Base-by-base conservation (phyloP, 768 basidiomycete species). In the Amanita pseudoporphyria region DNA sequence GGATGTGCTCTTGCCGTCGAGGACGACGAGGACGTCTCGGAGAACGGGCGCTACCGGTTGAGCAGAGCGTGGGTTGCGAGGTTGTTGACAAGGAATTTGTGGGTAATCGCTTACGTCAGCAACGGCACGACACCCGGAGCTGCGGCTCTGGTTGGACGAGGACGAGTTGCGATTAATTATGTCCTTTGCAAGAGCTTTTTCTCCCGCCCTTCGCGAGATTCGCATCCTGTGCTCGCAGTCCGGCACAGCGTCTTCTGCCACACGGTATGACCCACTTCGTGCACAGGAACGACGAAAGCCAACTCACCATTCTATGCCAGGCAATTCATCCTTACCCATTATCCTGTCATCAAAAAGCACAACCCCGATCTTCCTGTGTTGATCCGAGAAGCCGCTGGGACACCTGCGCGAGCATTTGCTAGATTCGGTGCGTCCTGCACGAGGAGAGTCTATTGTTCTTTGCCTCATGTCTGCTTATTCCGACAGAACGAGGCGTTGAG, bases 331-430 rank as follows among this genome's bases (percentile, higher is more conserved):
- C 64, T 80, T 37, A 74, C 85, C 22, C 77, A 80, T 54, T 90
- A 91, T 61, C 79, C 84, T 4, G 56, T 71, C 46, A 77, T 90
- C 60, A 90, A 91, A 69, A 75, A 86, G 62, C 69, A 84, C 64
- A 92, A 92, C 61, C 89, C 88, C 33, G 82, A 92, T 67, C 68
- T 92, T n/a, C 89, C 87, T 14, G 74, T 89, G 32, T 64, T 91
- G 57, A 85, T 91, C 58, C 76, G 89, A 57, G 85, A 89, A 67
- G 89, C 87, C 13, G 70, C 68, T 47, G 85, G 81, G 32, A 88
- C 86, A 6, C 87, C 86, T 32, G 87, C 87, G 53, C 74, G 89
- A 60, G 78, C 78, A 41, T 92, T 90, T 74, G 88, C 85, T 47
- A 73, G 89, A 59, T 92, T 87, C 61, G 88, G 89, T 92, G 67